Base-by-base conservation (phyloP, 768 basidiomycete species). In the Kwoniella shandongensis region DNA sequence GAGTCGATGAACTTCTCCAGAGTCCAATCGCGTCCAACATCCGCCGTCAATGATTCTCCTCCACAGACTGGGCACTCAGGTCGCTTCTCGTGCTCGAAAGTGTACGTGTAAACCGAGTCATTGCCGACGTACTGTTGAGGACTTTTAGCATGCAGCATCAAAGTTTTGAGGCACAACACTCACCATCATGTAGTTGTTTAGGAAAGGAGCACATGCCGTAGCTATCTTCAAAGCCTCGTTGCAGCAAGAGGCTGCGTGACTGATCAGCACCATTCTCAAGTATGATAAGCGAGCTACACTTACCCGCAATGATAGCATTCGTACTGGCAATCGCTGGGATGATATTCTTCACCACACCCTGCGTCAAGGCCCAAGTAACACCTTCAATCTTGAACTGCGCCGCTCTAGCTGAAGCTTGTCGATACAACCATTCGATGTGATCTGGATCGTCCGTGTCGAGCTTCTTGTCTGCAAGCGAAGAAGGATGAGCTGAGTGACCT, bases 141-240 rank as follows among this genome's bases (percentile, higher is more conserved):
- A 12, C 6, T 3, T 27, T 51, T 4, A 59, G 45, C 41, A 12
- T n/a, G 20, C 13, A 10, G 38, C 7, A 44, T 25, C 18, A 39
- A 11, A 15, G n/a, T 4, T 11, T 42, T 23, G n/a, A 42, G 40
- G n/a, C 22, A 18, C 29, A 17, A 22, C 15, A 41, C 69, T 51
- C 35, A 76, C 76, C 76, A 77, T 78, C 78, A 98, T 96, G 75
- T 98, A 99, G 75, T 97, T 97, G 78, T 94, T 89, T 52, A 99
- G 81, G 73, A 86, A 94, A 4, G 92, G 90, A 0, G 93, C 94
- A 22, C 89, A 90, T 62, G 86, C 89, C 0, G 96, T 98, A 22
- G 91, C 93, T 57, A 99, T 91, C 79, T 99, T 99, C 81, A 99
- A 94, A 15, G 96, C 96, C 78, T 99, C 96, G 69, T 96, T 98